Base-by-base conservation (phyloP, 441 rosid species). In the Croton setiger region DNA sequence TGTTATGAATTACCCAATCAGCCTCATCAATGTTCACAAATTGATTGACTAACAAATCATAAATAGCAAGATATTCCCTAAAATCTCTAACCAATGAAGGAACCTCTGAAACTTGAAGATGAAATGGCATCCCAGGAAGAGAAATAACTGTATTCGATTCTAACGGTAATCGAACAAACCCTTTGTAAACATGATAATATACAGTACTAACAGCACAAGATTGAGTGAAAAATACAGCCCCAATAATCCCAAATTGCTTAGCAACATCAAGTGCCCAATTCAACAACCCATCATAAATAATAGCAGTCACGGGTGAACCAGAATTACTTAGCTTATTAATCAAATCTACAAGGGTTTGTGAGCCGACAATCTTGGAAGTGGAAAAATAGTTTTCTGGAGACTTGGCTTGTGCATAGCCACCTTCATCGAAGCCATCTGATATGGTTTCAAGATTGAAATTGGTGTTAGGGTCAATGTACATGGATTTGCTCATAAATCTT, bases 1-100 rank as follows among this genome's bases (percentile, higher is more conserved):
- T 37, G 72, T 78, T 80, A 8, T 63, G 74, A n/a, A 90, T 74
- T 21, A 88, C 62, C 74, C 78, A 85, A 43, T 86, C 88, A 5
- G 75, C 84, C 33, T 69, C 52, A n/a, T 80, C 81, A 66, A 86
- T 66, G 60, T 89, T 86, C 0, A 61, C 55, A 58, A 84, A 86
- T 72, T 89, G 91, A 44, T 75, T 71, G 60, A 78, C 59, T n/a
- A 84, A 48, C 73, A 78, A 18, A 44, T 75, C 43, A 13, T 41
- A 53, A 62, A 66, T 66, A 64, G 63, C 86, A 0, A 84, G 87
- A 48, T 79, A 76, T 0, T 69, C 12, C 78, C 82, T 17, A 53
- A 60, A 71, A 73, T 36, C 18, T 41, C 55, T 7, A 83, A 37
- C 13, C 43, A 75, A 81, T 10, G 86, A 83, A 0, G 89, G 85